Percentiles rank a stretch among this genome's conserved stretches.
phyloP scores from a whole-genome alignment of 2,329 filamentous ascomycete species.

The Xylariaceae sp. region DNA sequence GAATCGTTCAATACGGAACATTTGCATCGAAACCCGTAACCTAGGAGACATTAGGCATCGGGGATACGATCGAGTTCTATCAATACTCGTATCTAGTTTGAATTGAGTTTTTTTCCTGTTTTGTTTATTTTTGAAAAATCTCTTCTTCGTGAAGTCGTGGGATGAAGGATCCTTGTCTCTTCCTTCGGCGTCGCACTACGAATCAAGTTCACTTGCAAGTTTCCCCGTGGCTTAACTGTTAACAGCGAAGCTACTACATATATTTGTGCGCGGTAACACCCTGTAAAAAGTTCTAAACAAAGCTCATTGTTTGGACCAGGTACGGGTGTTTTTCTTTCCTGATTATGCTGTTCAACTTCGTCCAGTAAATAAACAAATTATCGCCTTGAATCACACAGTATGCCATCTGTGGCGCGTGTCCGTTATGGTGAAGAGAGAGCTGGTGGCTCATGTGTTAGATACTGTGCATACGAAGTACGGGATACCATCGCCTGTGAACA shows the following conservation, averaged over 20 bases:
- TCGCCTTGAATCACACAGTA: background rate
- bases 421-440: background rate
- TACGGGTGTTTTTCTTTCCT: background rate
- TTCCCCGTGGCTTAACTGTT: background rate
- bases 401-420: background rate
- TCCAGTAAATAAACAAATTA: no score
- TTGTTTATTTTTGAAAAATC: no score
- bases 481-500: no score
- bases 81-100: no score
- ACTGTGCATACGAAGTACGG: background rate
- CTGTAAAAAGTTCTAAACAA: background rate
- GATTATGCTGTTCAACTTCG: background rate
- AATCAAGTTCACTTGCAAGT: background rate
- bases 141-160: no score
- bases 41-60: no score
- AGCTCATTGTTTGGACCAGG: background rate
- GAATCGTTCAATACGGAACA: no score
- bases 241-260: background rate
- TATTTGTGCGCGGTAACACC: background rate
- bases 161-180: background rate
- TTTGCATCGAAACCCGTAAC: no score
- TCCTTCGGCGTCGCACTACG: background rate
- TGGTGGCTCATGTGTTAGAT: background rate
- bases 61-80: no score
- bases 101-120: no score